These are phyloP conservation scores for Fusarium anguioides DNA, from an alignment of 2,329 filamentous ascomycete species.

Conservation along the genomic window DNA sequence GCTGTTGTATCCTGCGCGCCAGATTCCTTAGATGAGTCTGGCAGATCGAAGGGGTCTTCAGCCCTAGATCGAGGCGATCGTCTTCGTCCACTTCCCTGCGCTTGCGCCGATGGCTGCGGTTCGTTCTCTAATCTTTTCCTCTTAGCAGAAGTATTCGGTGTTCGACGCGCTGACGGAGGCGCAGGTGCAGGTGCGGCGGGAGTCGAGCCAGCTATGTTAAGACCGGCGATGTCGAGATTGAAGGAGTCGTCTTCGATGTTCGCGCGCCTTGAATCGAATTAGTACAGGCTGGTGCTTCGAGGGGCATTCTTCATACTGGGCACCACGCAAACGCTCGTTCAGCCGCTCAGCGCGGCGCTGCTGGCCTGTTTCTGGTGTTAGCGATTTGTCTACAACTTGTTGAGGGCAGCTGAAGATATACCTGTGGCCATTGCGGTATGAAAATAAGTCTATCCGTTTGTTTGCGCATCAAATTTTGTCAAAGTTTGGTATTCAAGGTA, in stretches of 20 bases:
- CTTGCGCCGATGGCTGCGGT: slow-evolving; percentile 19
- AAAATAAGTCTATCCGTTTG: neutral
- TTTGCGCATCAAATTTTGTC: slow-evolving; percentile 14
- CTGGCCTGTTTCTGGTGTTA: slow-evolving; percentile 44
- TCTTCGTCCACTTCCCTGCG: slow-evolving; percentile 18
- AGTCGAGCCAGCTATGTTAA: slow-evolving; percentile 47
- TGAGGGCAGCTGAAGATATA: slow-evolving; percentile 21
- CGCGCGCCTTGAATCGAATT: slow-evolving; percentile 56
- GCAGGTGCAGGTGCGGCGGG: slow-evolving; percentile 39
- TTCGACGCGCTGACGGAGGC: slow-evolving; percentile 51
- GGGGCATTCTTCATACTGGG: slow-evolving; percentile 60
- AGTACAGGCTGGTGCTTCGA: rapidly evolving
- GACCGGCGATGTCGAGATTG: slow-evolving; percentile 61
- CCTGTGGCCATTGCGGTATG: slow-evolving; percentile 51
- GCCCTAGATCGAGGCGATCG: slow-evolving; percentile 34
- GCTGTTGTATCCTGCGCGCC: slow-evolving; percentile 23
- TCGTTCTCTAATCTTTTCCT: slow-evolving; percentile 53
- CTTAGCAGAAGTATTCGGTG: slow-evolving; percentile 62
- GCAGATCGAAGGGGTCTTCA: slow-evolving; percentile 46
- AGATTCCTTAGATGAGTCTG: slow-evolving; percentile 48
- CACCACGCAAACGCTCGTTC: slow-evolving; percentile 73
- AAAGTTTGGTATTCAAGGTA: rapidly evolving
- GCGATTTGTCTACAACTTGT: neutral
- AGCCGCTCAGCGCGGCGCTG: slow-evolving; percentile 70
- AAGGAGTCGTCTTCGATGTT: slow-evolving; percentile 72